Percentiles rank a stretch among this genome's conserved stretches.
Evolutionary conservation across 2,329 filamentous ascomycete genomes (phyloP).

Genomic region (Beauveria australis): DNA sequence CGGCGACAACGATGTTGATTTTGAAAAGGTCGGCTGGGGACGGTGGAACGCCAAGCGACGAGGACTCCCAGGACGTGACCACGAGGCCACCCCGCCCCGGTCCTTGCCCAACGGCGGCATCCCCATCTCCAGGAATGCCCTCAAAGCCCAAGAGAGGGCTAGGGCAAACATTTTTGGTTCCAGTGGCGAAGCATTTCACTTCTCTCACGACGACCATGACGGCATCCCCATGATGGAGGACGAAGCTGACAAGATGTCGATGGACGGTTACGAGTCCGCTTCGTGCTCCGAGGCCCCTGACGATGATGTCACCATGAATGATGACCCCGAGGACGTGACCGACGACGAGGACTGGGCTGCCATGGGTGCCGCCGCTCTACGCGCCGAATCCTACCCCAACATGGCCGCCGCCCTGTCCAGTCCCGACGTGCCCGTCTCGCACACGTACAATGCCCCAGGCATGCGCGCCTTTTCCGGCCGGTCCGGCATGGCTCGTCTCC

Average conservation of each 20-base stretch:
- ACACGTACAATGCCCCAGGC: constrained; percentile 39
- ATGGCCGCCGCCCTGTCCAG: constrained; percentile 45
- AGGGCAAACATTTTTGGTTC: constrained; percentile 44
- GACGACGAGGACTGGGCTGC: constrained; percentile 96
- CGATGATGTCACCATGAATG: constrained; percentile 58
- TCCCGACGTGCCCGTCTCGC: constrained; percentile 24
- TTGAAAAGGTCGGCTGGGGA: constrained; percentile 96
- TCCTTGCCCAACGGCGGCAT: constrained; percentile 41
- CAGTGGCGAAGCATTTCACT: constrained; percentile 65
- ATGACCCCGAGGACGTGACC: constrained; percentile 77
- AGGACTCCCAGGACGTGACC: constrained; percentile 49
- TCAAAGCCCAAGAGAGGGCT: constrained; percentile 37
- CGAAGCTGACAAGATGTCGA: constrained; percentile 92
- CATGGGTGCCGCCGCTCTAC: constrained; percentile 77
- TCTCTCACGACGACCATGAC: constrained; percentile 62
- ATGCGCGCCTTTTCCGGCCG: constrained; percentile 41
- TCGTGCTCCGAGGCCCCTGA: constrained; percentile 70
- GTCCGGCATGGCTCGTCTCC: constrained; percentile 46
- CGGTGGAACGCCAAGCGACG: constrained; percentile 81
- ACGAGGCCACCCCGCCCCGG: constrained; percentile 31
- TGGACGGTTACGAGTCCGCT: constrained; percentile 59
- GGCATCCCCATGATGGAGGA: constrained; percentile 59
- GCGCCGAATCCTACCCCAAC: constrained; percentile 55
- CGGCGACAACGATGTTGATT: constrained; percentile 66
- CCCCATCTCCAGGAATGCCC: constrained; percentile 42